Evolutionary conservation across 2,329 filamentous ascomycete genomes (phyloP).

Genomic region (Clarireedia monteithiana): DNA sequence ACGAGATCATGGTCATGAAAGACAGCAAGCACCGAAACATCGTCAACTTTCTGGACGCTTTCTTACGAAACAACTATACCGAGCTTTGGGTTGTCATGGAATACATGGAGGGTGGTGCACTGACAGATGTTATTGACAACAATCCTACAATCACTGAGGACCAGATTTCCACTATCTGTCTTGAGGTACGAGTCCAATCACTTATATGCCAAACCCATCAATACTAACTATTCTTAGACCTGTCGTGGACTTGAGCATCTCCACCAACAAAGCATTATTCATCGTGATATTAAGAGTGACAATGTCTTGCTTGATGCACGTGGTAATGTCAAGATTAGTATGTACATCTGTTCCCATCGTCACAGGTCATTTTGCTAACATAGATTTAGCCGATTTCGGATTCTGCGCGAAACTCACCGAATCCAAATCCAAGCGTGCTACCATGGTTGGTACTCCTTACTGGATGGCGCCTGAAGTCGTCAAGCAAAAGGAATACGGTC

Average conservation of each 20-base stretch:
- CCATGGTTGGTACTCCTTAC: conserved; percentile 98
- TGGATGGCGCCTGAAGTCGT: conserved; percentile 99
- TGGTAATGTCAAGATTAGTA: conserved; percentile 96
- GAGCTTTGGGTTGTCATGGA: conserved; percentile 99
- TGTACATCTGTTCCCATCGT: conserved; percentile 61
- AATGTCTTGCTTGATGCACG: conserved; percentile 92
- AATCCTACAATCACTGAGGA: conserved; percentile 90
- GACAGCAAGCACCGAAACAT: conserved; percentile 97
- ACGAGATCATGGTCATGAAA: conserved; percentile 99
- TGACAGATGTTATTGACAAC: conserved; percentile 98
- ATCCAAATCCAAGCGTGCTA: conserved; percentile 91
- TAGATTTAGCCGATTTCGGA: conserved; percentile 75
- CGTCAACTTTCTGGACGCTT: conserved; percentile 97
- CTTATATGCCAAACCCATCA: background rate
- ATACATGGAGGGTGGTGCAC: conserved; percentile 96
- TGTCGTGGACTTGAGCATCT: conserved; percentile 92
- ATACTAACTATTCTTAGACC: conserved; percentile 50
- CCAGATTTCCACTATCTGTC: conserved; percentile 94
- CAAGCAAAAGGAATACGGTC: conserved; percentile 92
- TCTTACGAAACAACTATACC: conserved; percentile 86
- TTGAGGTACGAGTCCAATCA: conserved; percentile 59
- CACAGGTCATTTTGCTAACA: conserved; percentile 27
- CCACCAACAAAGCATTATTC: conserved; percentile 96
- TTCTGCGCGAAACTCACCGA: conserved; percentile 99
- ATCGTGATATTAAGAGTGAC: conserved; percentile 98